Conservation (phyloP, 2,329 filamentous ascomycete genomes). For the Waltergamsia citrina region DNA sequence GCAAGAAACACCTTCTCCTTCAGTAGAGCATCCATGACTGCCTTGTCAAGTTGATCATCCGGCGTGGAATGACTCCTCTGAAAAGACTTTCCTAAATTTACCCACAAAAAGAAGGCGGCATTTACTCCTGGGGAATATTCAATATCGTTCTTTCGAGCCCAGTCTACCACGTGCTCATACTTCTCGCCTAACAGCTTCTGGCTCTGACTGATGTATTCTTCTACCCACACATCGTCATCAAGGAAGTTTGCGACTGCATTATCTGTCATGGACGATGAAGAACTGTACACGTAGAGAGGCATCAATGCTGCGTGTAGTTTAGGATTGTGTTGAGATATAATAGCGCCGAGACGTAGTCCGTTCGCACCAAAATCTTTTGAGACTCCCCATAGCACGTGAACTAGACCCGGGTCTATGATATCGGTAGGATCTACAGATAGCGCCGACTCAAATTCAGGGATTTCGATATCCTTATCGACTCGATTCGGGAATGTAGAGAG, state of each 20-base stretch:
- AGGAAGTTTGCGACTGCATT: constrained; percentile 28
- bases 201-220: constrained; percentile 33
- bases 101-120: constrained; percentile 47
- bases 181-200: constrained; percentile 21
- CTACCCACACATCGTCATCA: constrained; percentile 31
- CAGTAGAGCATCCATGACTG: constrained; percentile 17
- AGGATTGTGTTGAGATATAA: constrained; percentile 37
- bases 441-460: constrained; percentile 30
- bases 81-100: constrained; percentile 29
- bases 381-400: constrained; percentile 41
- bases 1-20: constrained; percentile 23
- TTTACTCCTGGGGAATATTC: constrained; percentile 35
- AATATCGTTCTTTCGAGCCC: constrained; percentile 28
- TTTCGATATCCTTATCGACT: constrained; percentile 11
- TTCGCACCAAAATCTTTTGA: constrained; percentile 47
- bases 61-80: constrained; percentile 6
- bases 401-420: constrained; percentile 34
- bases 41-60: constrained; percentile 11
- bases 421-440: constrained; percentile 30
- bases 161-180: constrained; percentile 25
- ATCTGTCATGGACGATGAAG: constrained; percentile 32
- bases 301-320: constrained; percentile 26
- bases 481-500: constrained; percentile 37
- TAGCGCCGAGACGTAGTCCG: constrained; percentile 39
- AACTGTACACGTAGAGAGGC: constrained; percentile 28